Percentiles rank a stretch among this genome's conserved stretches.
Evolutionary conservation across 345 rosid species (phyloP).

Genomic region (Melaleuca quinquenervia): DNA sequence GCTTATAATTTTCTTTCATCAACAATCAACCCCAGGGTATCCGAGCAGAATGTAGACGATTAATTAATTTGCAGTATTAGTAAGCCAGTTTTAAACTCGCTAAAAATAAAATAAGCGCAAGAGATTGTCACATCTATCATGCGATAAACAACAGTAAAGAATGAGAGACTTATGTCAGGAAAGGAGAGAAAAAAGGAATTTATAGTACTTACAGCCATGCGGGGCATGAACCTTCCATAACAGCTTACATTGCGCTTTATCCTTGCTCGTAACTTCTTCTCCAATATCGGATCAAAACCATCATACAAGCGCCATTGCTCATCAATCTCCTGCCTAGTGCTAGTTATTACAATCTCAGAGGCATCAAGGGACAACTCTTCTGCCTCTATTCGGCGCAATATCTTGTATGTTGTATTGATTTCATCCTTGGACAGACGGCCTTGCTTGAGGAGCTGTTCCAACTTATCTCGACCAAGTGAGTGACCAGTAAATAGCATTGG

Average conservation of each 20-base stretch:
- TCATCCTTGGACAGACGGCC: slow-evolving; percentile 89
- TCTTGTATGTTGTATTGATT: slow-evolving; percentile 84
- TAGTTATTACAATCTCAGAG: slow-evolving; percentile 93
- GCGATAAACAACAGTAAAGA: neutral
- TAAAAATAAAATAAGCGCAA: neutral
- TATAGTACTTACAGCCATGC: slow-evolving; percentile 77
- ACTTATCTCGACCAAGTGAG: slow-evolving; percentile 94
- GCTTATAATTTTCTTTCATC: neutral
- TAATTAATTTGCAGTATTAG: neutral
- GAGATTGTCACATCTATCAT: neutral
- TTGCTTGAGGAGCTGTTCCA: slow-evolving; percentile 91
- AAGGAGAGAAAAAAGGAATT: neutral
- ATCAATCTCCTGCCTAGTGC: slow-evolving; percentile 95
- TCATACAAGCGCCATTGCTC: slow-evolving; percentile 96
- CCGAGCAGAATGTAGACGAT: neutral
- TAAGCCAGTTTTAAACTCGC: neutral
- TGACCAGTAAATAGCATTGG: slow-evolving; percentile 99
- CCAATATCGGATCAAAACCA: slow-evolving; percentile 94
- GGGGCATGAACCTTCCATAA: slow-evolving; percentile 95
- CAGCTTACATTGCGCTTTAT: slow-evolving; percentile 94
- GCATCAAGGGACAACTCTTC: slow-evolving; percentile 86
- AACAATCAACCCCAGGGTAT: neutral
- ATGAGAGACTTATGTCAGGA: neutral
- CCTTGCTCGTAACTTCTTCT: slow-evolving; percentile 89
- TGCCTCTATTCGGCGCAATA: slow-evolving; percentile 93